Evolutionary conservation across 2,329 filamentous ascomycete genomes (phyloP), one percentile per base, ranked within the genome.

Genomic region (Calonectria crousiana): DNA sequence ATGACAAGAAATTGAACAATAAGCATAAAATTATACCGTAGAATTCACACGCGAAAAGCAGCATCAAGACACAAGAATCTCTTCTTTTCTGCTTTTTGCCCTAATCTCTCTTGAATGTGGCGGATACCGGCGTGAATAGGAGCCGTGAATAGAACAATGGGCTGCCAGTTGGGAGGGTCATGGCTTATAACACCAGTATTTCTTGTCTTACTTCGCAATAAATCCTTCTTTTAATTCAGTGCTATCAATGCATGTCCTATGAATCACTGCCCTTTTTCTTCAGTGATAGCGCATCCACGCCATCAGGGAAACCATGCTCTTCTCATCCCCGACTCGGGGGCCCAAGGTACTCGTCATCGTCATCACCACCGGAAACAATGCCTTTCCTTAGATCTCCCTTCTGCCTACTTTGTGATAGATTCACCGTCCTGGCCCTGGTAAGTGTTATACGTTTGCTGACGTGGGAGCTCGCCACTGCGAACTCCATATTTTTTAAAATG

Each of bases 401-500:
- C 6, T 6, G 11, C 3, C 52, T 16, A 65, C n/a, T 69, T 69
- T 18, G 47, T 16, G n/a, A 10, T 8, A 16, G 32, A 65, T 36
- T 69, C 36, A 13, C 20, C 23, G 6, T 69, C 66, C 5, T 64
- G n/a, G 9, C 41, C 49, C 14, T 23, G 30, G 20, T 58, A 65
- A 10, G 20, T 28, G 16, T 49, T 23, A 13, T 56, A 6, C 6
- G 28, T 30, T 34, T 51, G 34, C 41, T 69, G 47, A 13, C 30
- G 34, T 10, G 66, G 65, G 18, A 72, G 51, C n/a, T 56, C 20
- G 6, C 44, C 71, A 16, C 71, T 53, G n/a, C 47, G 53, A 4
- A 65, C 38, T 30, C 53, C 71, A 6, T 65, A 72, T 13, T 34
- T 62, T 34, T 72, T 72, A 10, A 72, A 72, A 58, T 72, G 47